phyloP scores from a whole-genome alignment of 495 filamentous ascomycete genomes.

The Daldinia concentrica region DNA sequence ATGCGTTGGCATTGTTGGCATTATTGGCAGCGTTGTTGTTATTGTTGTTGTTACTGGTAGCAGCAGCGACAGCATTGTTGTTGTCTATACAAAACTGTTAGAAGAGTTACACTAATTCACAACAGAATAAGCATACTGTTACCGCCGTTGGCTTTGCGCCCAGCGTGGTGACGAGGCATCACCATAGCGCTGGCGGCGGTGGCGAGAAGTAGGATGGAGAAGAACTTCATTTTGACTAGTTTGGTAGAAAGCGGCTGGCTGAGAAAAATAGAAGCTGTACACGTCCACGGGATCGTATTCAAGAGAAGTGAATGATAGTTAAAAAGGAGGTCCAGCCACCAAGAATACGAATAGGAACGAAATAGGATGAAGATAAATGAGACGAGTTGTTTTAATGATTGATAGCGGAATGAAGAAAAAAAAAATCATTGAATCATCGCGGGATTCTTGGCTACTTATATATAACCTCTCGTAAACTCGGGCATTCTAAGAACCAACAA shows the following conservation, averaged over 20 bases:
- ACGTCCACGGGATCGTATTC: constrained; percentile 25
- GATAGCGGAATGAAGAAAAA: constrained; percentile 34
- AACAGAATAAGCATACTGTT: constrained; percentile 12
- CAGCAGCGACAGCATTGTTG: background rate
- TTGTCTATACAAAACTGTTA: constrained; percentile 12
- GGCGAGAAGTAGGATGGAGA: constrained; percentile 42
- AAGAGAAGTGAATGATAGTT: constrained; percentile 29
- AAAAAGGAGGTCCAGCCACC: constrained; percentile 40
- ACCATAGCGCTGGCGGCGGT: constrained; percentile 43
- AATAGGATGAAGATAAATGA: constrained; percentile 34
- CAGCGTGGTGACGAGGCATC: constrained; percentile 43
- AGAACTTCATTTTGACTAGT: constrained; percentile 43
- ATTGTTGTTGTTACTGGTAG: constrained; percentile 8
- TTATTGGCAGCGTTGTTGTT: constrained; percentile 8
- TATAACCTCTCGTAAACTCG: too few species aligned
- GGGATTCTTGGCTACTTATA: constrained; percentile 37
- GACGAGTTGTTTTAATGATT: constrained; percentile 22
- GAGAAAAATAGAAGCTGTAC: constrained; percentile 18
- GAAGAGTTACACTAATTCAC: background rate
- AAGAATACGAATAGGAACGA: constrained; percentile 26
- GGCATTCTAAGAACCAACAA: background rate
- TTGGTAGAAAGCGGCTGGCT: constrained; percentile 11
- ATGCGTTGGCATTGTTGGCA: constrained; percentile 18
- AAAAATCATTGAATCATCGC: constrained; percentile 18
- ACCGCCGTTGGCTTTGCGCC: constrained; percentile 35